Evolutionary conservation across 1,139 yeast species (phyloP).

Genomic region (Lodderomyces parapsilosis): DNA sequence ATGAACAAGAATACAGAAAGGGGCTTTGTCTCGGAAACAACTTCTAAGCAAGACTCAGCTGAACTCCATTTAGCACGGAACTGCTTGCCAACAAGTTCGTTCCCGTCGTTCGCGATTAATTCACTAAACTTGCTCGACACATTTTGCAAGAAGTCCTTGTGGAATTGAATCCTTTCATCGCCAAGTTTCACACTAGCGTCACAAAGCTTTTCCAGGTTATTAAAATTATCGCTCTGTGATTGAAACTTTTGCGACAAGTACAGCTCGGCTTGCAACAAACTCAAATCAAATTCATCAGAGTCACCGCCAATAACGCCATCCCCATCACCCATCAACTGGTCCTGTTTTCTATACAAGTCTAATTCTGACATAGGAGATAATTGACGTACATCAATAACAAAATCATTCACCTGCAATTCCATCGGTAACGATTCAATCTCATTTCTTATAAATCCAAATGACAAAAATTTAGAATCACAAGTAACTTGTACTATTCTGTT

Average conservation of each 20-base stretch:
- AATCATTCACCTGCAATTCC: constrained; percentile 41
- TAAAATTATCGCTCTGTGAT: constrained; percentile 4
- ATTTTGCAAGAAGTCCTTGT: constrained; percentile 20
- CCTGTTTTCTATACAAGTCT: constrained; percentile 32
- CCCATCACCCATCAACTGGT: constrained; percentile 25
- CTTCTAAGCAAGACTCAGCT: constrained; percentile 17
- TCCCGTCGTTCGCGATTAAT: constrained; percentile 16
- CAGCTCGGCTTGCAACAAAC: constrained; percentile 17
- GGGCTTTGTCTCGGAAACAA: constrained; percentile 19
- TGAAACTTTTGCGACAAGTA: constrained; percentile 11
- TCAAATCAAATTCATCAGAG: constrained; percentile 9
- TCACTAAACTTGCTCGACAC: neutral
- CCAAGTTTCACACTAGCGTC: constrained; percentile 26
- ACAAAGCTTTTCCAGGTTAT: constrained; percentile 17
- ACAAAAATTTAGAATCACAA: constrained; percentile 65
- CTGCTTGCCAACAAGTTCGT: constrained; percentile 17
- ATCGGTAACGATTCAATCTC: constrained; percentile 59
- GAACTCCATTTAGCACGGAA: constrained; percentile 24
- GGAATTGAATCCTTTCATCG: constrained; percentile 28
- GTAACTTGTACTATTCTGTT: constrained; percentile 58
- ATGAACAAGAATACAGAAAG: constrained; percentile 32
- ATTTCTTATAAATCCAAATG: constrained; percentile 69
- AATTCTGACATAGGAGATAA: constrained; percentile 44
- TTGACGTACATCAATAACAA: constrained; percentile 46
- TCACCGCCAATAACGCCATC: neutral